Conservation (phyloP, 768 basidiomycete genomes). For the Goffeauzyma gilvescens region DNA sequence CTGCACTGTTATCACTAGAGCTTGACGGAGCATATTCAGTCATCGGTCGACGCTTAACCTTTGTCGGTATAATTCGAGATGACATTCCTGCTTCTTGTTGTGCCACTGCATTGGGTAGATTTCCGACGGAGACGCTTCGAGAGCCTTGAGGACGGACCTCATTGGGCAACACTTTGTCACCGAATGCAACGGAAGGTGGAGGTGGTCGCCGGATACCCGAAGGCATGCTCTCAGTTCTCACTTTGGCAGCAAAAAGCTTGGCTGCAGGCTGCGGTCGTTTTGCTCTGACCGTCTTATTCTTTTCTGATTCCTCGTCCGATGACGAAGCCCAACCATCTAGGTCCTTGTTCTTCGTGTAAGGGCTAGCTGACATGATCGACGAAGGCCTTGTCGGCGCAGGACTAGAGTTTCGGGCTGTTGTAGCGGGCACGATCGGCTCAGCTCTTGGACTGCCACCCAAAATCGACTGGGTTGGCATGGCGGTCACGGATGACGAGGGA, state of each 20-base stretch:
- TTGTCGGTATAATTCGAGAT: too few species aligned
- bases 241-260: neutral
- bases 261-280: neutral
- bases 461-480: neutral
- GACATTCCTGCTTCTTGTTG: too few species aligned
- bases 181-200: conserved; percentile 10
- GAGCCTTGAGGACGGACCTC: neutral
- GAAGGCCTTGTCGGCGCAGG: neutral
- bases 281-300: neutral
- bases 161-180: neutral
- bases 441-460: neutral
- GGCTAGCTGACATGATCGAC: conserved; percentile 1
- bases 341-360: neutral
- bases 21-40: too few species aligned
- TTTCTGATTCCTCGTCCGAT: conserved; percentile 3
- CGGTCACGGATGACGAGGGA: too few species aligned
- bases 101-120: too few species aligned
- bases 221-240: conserved; percentile 5
- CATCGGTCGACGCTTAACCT: neutral
- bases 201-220: conserved; percentile 10
- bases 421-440: neutral
- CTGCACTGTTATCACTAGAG: neutral
- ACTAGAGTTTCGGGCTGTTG: neutral
- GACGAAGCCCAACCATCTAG: conserved; percentile 8
- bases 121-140: neutral